Evolutionary conservation across 768 basidiomycete species (phyloP), one percentile per base, ranked within the genome.

Genomic region (Serendipita vermifera): DNA sequence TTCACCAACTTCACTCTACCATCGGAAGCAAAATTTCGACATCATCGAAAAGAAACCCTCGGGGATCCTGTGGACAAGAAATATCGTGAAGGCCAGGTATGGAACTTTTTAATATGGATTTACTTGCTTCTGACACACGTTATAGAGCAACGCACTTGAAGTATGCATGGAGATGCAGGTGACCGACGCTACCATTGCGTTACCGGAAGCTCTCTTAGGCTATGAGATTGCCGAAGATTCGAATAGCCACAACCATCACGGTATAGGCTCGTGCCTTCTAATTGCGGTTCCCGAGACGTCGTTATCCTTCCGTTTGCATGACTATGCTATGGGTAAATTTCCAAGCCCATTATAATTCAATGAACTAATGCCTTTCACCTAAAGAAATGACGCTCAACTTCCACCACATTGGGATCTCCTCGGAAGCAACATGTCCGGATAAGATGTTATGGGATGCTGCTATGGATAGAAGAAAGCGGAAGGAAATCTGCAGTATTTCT

Each of bases 1-100:
- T 98, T 96, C 68, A 96, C 91, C 1, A 87, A 94, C 61, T 97
- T 93, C 63, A 82, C 83, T 2, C 96, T 89, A 0, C 73, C 90
- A 38, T 77, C 76, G 20, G 94, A 98, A 70, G 94, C 90, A 65
- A 71, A 90, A 41, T 78, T 83, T 55, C 85, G 81, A 63, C 76
- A 80, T 38, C 74, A 71, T 39, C 72, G 71, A 53, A 76, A 77
- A 1, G 61, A 77, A 1, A 77, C 79, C 9, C 72, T 82, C 13
- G 93, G 92, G 3, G 93, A 97, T 68, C 89, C 88, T 0, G 73
- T 94, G 1, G 71, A 77, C 54, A 71, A 78, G 57, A 91, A 88
- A 63, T 89, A 92, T 68, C 77, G 91, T 6, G 78, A 80, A 41
- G 85, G 82, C 41, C 80, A 83, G 70, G 90, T 89, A 63, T 64